These are phyloP conservation scores for Eutrema salsugineum DNA, from an alignment of 441 rosid genomes.

Conservation along the genomic window DNA sequence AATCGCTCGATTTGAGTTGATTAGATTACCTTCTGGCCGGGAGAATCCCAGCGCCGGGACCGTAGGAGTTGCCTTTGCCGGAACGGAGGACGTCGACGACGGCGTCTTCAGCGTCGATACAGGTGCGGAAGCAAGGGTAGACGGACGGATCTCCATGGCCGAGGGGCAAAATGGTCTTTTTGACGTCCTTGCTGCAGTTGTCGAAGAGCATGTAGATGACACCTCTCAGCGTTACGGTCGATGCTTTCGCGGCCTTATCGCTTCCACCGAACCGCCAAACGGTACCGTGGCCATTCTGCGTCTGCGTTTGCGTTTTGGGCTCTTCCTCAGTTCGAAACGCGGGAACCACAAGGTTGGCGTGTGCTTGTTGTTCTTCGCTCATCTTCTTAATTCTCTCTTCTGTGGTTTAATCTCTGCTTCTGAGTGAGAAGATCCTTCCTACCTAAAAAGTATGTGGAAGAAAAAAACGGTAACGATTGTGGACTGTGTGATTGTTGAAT, in stretches of 20 bases:
- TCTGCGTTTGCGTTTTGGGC: constrained; percentile 23
- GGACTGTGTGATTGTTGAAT: not conserved
- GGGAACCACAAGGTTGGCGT: constrained; percentile 26
- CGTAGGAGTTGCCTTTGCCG: constrained; percentile 45
- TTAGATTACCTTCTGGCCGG: constrained; percentile 51
- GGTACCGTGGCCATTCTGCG: constrained; percentile 16
- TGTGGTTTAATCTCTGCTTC: not conserved
- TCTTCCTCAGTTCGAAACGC: constrained; percentile 27
- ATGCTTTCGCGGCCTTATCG: constrained; percentile 4
- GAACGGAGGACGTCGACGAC: constrained; percentile 49
- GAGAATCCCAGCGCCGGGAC: constrained; percentile 41
- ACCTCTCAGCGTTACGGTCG: constrained; percentile 33
- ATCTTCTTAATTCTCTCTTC: not conserved
- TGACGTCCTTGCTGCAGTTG: constrained; percentile 32
- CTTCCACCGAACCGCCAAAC: constrained; percentile 34
- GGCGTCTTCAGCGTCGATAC: constrained; percentile 55
- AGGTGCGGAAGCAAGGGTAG: constrained; percentile 57
- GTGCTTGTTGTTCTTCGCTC: constrained; percentile 18
- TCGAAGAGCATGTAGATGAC: constrained; percentile 29
- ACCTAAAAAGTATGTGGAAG: not conserved
- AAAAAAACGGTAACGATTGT: not conserved
- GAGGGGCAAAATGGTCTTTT: constrained; percentile 41
- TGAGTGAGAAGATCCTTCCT: not conserved
- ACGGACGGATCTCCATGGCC: constrained; percentile 76
- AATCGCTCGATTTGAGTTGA: not conserved